Evolutionary conservation across 2,329 filamentous ascomycete genomes (phyloP).

Genomic region (Paramyrothecium sp.): DNA sequence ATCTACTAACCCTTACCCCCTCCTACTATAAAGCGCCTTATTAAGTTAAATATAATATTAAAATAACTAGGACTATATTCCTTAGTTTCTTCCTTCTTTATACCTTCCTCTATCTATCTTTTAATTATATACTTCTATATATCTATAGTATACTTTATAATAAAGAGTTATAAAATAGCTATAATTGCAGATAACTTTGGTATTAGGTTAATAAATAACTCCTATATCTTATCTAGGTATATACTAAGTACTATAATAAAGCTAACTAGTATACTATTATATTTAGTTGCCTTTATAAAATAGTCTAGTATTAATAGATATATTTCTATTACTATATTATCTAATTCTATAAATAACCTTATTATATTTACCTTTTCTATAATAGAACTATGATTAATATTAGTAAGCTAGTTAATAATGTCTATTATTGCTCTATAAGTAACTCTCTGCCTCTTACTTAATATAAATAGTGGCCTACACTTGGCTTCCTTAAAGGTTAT

Average conservation of each 20-base stretch:
- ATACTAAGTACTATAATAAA: too few species aligned
- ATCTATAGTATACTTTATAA: not conserved
- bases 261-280: too few species aligned
- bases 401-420: not conserved
- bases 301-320: too few species aligned
- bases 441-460: not conserved
- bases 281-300: too few species aligned
- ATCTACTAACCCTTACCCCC: not conserved
- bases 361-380: not conserved
- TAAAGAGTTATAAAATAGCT: too few species aligned
- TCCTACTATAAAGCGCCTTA: not conserved
- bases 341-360: not conserved
- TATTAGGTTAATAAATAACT: not conserved
- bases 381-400: not conserved
- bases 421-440: constrained; percentile 3
- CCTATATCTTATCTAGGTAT: not conserved
- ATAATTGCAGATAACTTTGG: not conserved
- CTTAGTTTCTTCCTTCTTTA: too few species aligned
- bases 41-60: not conserved
- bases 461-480: too few species aligned
- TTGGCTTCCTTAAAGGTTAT: too few species aligned
- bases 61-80: too few species aligned
- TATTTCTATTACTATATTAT: too few species aligned
- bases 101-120: too few species aligned
- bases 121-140: not conserved